Evolutionary conservation across 768 basidiomycete genomes (phyloP).

Genomic region (Dentipellis sp.): DNA sequence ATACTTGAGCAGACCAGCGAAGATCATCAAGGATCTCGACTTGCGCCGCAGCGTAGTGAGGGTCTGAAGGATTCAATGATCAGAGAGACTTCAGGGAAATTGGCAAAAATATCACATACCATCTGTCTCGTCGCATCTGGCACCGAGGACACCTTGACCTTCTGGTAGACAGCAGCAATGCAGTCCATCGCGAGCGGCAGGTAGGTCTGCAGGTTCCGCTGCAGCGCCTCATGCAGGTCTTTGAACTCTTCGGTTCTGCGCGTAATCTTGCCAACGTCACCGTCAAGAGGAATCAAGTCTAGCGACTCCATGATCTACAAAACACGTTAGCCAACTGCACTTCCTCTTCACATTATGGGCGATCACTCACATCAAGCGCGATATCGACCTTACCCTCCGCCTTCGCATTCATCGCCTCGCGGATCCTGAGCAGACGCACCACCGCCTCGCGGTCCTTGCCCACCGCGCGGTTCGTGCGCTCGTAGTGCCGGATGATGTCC

Average conservation of each 20-base stretch:
- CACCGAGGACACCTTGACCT: conserved; percentile 58
- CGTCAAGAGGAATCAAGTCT: conserved; percentile 78
- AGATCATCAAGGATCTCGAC: conserved; percentile 80
- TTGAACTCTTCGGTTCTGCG: conserved; percentile 85
- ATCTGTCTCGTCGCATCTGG: conserved; percentile 72
- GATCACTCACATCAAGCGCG: conserved; percentile 64
- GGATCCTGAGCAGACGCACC: conserved; percentile 64
- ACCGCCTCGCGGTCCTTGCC: conserved; percentile 70
- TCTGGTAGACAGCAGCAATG: conserved; percentile 73
- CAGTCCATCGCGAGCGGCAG: conserved; percentile 90
- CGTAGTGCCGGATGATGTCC: conserved; percentile 75
- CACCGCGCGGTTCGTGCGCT: conserved; percentile 61
- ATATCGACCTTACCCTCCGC: conserved; percentile 62
- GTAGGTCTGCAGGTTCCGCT: conserved; percentile 83
- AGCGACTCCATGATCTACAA: conserved; percentile 78
- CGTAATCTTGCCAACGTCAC: conserved; percentile 79
- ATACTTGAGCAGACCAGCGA: conserved; percentile 82
- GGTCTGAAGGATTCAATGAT: conserved; percentile 33
- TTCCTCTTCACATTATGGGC: too few species aligned
- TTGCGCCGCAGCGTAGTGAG: conserved; percentile 64
- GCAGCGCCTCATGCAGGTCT: conserved; percentile 76
- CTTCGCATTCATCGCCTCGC: conserved; percentile 75
- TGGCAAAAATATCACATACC: conserved; percentile 32
- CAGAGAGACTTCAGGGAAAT: not conserved
- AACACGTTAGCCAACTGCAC: not conserved